Evolutionary conservation across 768 basidiomycete genomes (phyloP), one percentile per base, ranked within the genome.

Genomic region (Macrolepiota dolichaula): DNA sequence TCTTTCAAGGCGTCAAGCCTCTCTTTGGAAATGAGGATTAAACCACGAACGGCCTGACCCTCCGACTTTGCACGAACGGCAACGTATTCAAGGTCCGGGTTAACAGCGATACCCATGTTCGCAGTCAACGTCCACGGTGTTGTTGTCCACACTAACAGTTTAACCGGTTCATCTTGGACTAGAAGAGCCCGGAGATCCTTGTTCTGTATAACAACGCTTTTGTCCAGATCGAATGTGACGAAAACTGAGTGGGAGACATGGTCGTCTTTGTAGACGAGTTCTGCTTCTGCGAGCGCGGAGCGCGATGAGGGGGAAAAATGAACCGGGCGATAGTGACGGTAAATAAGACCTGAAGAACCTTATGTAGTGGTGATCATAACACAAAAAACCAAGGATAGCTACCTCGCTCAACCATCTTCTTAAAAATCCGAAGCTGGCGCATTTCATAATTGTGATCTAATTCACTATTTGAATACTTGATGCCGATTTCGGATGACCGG

Each of bases 51-150:
- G 51, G 25, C 59, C 64, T 29, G 57, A 57, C 1, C 61, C 63
- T 25, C 53, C 59, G 15, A 35, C 42, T 11, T 64, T 53, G 44
- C 61, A 32, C 73, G 73, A 15, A 88, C 74, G 17, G 90, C 63
- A 19, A 77, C 71, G 71, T 97, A 98, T 10, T 74, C 71, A 66
- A 96, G 77, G 1, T 90, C 87, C 1, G 82, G 77, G 66, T 95
- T 81, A 3, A 96, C 87, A 4, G 94, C 91, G 51, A 98, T 91
- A n/a, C 88, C 95, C 91, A 95, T 94, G 69, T 99, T 98, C 1
- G 94, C 92, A 4, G 92, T 94, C 51, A 98, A 75, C 3, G 94
- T 98, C 96, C 96, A 99, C 1, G 96, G 92, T 0, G 96, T 98
- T 3, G 96, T 98, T 2, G 96, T 98, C 96, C 96, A 99, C 3